A percentile compares a stretch with the other conserved stretches of the same genome.
phyloP scores from a whole-genome alignment of 257 asterid genomes.

The Nicotiana undulata region DNA sequence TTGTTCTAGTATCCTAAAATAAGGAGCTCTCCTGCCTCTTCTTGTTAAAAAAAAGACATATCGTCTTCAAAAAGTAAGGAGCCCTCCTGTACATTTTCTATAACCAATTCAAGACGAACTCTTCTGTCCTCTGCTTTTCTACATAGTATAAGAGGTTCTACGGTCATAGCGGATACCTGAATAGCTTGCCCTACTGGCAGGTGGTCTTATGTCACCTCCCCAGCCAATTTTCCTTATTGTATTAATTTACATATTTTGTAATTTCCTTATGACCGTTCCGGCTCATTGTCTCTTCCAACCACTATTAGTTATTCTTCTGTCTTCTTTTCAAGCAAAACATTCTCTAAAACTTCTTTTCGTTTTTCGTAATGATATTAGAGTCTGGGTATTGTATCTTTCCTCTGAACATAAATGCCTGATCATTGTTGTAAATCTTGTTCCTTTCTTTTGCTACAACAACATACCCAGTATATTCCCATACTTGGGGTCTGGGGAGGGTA shows the following conservation, averaged over 20 bases:
- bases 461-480: too few species aligned
- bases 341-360: background rate
- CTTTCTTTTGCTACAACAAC: background rate
- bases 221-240: background rate
- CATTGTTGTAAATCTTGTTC: background rate
- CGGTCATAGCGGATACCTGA: background rate
- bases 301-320: background rate
- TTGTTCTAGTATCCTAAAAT: background rate
- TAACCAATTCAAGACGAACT: background rate
- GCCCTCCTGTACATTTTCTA: background rate
- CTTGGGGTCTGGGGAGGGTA: too few species aligned
- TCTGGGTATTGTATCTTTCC: background rate
- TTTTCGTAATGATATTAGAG: background rate
- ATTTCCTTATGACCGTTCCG: background rate
- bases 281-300: background rate
- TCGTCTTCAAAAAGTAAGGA: background rate
- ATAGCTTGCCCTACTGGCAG: background rate
- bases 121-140: background rate
- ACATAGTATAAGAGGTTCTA: background rate
- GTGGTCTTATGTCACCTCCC: background rate
- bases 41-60: too few species aligned
- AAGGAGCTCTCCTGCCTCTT: background rate
- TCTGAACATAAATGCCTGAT: background rate
- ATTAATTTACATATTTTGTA: background rate
- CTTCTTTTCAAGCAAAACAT: background rate